A percentile compares a stretch with the other conserved stretches of the same genome.
phyloP scores from a whole-genome alignment of 1,139 yeast genomes.

The Pichia sp. region DNA sequence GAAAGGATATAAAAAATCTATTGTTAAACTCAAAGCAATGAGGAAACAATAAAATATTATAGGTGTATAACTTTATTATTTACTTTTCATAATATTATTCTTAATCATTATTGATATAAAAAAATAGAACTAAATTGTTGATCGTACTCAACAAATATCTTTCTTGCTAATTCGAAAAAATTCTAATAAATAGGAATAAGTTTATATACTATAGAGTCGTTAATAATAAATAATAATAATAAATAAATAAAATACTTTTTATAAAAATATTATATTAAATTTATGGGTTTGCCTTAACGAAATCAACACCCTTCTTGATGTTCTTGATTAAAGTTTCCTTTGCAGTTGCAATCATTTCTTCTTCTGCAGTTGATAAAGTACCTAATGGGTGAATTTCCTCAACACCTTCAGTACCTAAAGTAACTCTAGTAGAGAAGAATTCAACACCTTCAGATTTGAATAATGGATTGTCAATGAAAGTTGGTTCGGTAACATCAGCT shows the following conservation, averaged over 20 bases:
- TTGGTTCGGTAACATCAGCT: slow-evolving; percentile 65
- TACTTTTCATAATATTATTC: no score
- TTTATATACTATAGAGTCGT: not conserved
- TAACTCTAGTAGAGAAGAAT: slow-evolving; percentile 89
- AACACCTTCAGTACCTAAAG: slow-evolving; percentile 86
- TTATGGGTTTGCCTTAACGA: slow-evolving; percentile 38
- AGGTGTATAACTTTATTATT: no score
- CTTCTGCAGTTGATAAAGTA: slow-evolving; percentile 51
- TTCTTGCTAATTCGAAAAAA: no score
- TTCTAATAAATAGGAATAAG: no score
- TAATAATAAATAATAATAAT: slow-evolving; percentile 1
- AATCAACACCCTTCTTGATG: slow-evolving; percentile 66
- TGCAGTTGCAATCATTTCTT: slow-evolving; percentile 71
- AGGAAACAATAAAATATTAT: not conserved
- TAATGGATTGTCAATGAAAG: slow-evolving; percentile 74
- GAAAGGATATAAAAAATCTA: slow-evolving; percentile 52
- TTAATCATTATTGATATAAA: no score
- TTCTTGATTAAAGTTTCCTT: slow-evolving; percentile 77
- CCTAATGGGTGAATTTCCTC: slow-evolving; percentile 66
- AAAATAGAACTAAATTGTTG: no score
- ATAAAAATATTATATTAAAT: slow-evolving; percentile 1
- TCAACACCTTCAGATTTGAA: slow-evolving; percentile 81
- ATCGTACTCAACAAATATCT: no score
- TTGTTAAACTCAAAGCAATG: slow-evolving; percentile 30
- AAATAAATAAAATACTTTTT: slow-evolving; percentile 1